Evolutionary conservation across 768 basidiomycete species (phyloP), one percentile per base, ranked within the genome.

Genomic region (Amanita pallidorosea): DNA sequence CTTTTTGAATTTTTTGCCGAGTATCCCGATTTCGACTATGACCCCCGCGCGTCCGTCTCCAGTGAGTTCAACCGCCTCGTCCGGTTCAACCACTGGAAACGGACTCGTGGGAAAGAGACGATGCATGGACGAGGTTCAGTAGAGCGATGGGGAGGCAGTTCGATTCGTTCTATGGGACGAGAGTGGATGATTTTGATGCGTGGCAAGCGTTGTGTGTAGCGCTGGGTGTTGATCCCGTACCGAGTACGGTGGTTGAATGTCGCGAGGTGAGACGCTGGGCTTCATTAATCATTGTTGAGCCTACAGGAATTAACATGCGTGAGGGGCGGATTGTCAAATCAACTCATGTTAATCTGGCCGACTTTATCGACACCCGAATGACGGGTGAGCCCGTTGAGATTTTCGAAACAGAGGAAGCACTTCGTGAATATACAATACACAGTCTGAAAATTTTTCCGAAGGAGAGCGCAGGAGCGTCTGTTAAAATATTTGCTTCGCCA

Each of bases 311-410:
- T n/a, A 49, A 25, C 25, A 6, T 5, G 25, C 25, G 25, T 25
- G 6, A 3, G 25, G 27, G 8, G 27, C 31, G 45, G 50, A 13
- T 51, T 22, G 33, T 51, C 8, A 45, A 45, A 12, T 45, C 50
- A 22, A 51, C 41, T 7, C 50, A 51, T n/a, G 50, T 51, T 42
- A 51, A 51, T 18, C 15, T 51, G 27, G 34, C 45, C 3, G 50
- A 51, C 27, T 40, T 51, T 31, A 35, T 51, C 13, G 50, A 43
- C 15, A 45, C 35, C 17, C 42, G 44, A 4, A 0, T 18, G 7
- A 45, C 42, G n/a, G 50, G 50, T 12, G n/a, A 27, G 8, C 50
- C 42, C 5, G 18, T 51, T n/a, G 15, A 34, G 4, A 44, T 44
- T 7, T 51, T 51, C 17, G 18, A 13, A 12, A 23, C 41, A 7